Evolutionary conservation across 148 eudicot species (phyloP), one percentile per base, ranked within the genome.

Genomic region (Rhododendron ferrugineum): DNA sequence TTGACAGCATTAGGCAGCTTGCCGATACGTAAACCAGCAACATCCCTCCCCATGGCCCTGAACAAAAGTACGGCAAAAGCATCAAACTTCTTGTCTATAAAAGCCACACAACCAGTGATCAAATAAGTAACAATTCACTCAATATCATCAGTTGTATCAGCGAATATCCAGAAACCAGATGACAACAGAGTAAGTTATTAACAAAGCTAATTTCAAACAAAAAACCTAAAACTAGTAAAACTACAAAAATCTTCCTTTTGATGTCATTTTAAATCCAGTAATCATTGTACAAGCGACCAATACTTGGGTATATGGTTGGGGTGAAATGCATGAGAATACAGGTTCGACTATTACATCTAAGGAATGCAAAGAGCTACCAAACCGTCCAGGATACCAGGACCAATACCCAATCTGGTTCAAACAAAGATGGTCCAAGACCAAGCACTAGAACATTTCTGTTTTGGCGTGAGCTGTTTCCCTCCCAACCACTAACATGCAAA

Each of bases 31-130:
- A 92, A 77, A 80, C 96, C 94, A 66, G 94, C 84, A 86, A 94
- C 88, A 79, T 95, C 95, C 86, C 97, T 94, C 83, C 96, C 98
- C 99, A 96, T 95, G 79, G 64, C 87, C 90, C 99, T 95, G 93
- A 89, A 86, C 9, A 81, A 89, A 83, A 85, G 20, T 70, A 70
- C 7, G 37, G 20, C 40, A 30, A 80, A 62, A 40, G 54, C 26
- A 30, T 84, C 62, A 78, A 6, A 30, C n/a, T 79, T 22, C 78
- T 84, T 34, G n/a, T 84, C 47, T 47, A 46, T 47, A 3, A 66
- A 18, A 72, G 32, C 46, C 37, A 78, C 8, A 62, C 18, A 16
- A 13, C 11, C n/a, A 16, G 7, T 47, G 60, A 46, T 73, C 42
- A 18, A 84, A 84, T 20, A 73, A 84, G 44, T 16, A 34, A 34